A percentile compares a stretch with the other conserved stretches of the same genome.
phyloP scores from a whole-genome alignment of 345 rosid genomes.

The Litchi chinensis region DNA sequence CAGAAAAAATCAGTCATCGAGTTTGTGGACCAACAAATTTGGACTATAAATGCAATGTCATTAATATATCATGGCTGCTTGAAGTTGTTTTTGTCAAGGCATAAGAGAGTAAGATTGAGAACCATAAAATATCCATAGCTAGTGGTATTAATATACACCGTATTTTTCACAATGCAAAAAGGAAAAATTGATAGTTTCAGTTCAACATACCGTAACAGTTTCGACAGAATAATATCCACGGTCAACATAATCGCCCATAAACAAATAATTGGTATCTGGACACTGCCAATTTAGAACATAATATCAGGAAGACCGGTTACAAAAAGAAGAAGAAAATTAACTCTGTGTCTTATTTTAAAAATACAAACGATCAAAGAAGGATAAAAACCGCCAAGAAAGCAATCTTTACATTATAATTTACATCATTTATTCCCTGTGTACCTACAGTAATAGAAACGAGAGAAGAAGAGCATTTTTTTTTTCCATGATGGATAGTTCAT shows the following conservation, averaged over 20 bases:
- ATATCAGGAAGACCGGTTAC: conserved; percentile 16
- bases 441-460: neutral
- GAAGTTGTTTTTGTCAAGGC: neutral
- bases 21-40: neutral
- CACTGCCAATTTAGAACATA: conserved; percentile 57
- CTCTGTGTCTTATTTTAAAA: neutral
- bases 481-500: neutral
- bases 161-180: neutral
- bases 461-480: neutral
- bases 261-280: conserved; percentile 96
- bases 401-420: neutral
- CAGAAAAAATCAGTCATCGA: neutral
- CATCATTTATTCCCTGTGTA: neutral
- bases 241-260: conserved; percentile 99
- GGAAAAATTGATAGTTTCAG: neutral
- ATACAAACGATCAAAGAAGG: neutral
- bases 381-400: neutral
- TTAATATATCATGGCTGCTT: neutral
- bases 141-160: neutral
- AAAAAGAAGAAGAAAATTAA: neutral
- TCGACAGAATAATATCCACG: conserved; percentile 99
- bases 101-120: neutral
- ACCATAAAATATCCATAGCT: neutral
- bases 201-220: conserved; percentile 75
- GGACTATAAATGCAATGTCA: neutral